A percentile compares a stretch with the other conserved stretches of the same genome.
phyloP scores from a whole-genome alignment of 345 rosid genomes.

The Brassica nigra region DNA sequence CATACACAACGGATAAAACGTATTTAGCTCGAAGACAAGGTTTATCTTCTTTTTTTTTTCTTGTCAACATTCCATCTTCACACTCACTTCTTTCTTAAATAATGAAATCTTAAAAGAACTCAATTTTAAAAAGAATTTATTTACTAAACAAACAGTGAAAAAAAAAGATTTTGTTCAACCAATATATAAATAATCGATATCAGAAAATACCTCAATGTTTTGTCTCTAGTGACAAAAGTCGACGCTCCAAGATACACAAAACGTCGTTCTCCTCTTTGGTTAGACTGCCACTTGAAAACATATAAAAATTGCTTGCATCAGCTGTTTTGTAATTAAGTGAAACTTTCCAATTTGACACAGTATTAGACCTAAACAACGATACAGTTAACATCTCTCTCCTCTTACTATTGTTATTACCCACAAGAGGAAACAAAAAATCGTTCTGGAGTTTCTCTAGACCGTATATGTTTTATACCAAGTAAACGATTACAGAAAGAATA shows the following conservation, averaged over 20 bases:
- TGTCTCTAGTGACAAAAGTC: conserved; percentile 10
- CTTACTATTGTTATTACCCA: neutral
- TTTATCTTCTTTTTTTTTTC: neutral
- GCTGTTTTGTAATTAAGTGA: conserved; percentile 19
- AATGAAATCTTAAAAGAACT: neutral
- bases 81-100: neutral
- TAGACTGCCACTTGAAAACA: conserved; percentile 9
- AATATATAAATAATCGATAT: neutral
- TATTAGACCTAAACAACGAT: neutral
- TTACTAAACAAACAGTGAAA: neutral
- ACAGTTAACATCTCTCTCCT: neutral
- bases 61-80: neutral
- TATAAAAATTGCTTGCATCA: conserved; percentile 24
- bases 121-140: neutral
- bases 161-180: neutral
- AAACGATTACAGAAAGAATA: neutral
- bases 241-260: neutral
- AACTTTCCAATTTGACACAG: neutral
- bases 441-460: neutral
- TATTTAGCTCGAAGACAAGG: neutral
- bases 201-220: neutral
- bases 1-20: neutral
- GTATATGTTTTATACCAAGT: neutral
- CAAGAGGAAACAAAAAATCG: conserved; percentile 4
- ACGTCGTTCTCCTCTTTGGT: conserved; percentile 21